Conservation (phyloP, 2,329 filamentous ascomycete species). For the Cladosporium sp. region DNA sequence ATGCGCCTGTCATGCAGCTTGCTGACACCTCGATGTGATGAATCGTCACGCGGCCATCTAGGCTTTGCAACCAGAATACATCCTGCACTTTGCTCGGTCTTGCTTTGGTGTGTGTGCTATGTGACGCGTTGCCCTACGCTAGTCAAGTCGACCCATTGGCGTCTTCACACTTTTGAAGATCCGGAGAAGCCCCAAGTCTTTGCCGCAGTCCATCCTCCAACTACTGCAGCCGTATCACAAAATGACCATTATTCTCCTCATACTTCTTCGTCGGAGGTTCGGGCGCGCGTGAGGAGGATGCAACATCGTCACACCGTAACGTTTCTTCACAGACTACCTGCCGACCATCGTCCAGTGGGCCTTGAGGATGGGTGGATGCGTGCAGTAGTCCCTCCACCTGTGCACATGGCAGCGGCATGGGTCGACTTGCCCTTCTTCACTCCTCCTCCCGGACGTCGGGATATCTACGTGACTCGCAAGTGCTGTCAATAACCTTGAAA, state of each 20-base stretch:
- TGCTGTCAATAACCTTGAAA: neutral
- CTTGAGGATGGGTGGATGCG: no score
- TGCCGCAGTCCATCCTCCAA: neutral
- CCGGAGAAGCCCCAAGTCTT: conserved; percentile 9
- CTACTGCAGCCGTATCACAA: conserved; percentile 10
- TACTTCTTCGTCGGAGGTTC: neutral
- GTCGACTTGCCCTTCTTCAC: neutral
- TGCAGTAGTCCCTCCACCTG: no score
- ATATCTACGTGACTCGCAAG: neutral
- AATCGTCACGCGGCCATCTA: no score
- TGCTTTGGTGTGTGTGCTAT: no score
- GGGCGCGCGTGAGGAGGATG: neutral
- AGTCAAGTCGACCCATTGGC: neutral
- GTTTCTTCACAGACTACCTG: neutral
- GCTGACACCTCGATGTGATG: no score
- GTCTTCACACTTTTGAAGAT: conserved; percentile 7
- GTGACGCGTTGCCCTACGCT: no score
- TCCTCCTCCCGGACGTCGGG: neutral
- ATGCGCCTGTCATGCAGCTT: no score
- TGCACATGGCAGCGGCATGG: neutral
- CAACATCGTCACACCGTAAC: neutral
- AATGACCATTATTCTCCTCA: neutral
- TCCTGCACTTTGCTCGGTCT: no score
- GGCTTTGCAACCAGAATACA: no score
- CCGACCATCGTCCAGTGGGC: no score